phyloP scores from a whole-genome alignment of 2,329 filamentous ascomycete species.

The Beauveria caledonica region DNA sequence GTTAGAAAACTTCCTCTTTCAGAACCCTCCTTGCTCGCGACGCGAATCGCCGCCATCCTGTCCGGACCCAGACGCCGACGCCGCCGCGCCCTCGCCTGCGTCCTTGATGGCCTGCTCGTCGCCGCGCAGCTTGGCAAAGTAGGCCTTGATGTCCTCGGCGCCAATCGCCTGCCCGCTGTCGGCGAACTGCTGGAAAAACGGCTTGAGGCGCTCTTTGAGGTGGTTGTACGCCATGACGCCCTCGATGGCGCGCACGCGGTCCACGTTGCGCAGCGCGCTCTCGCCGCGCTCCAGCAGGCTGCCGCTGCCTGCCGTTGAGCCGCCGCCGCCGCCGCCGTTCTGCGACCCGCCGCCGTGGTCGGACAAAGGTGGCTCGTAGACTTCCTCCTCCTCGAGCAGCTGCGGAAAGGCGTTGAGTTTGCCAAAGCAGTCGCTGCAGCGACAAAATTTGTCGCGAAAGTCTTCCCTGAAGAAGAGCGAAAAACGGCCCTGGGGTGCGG shows the following conservation, averaged over 20 bases:
- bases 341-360: constrained; percentile 41
- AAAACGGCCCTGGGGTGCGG: constrained; percentile 49
- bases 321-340: constrained; percentile 25
- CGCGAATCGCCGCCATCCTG: constrained; percentile 29
- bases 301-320: constrained; percentile 61
- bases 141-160: constrained; percentile 91
- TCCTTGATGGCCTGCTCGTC: constrained; percentile 68
- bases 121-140: constrained; percentile 89
- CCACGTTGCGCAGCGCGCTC: constrained; percentile 82
- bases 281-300: constrained; percentile 87
- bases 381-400: constrained; percentile 88
- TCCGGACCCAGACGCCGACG: constrained; percentile 26
- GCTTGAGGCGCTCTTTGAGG: constrained; percentile 90
- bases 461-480: constrained; percentile 74
- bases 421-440: constrained; percentile 72
- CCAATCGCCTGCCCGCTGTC: constrained; percentile 82
- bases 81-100: constrained; percentile 46
- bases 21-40: constrained; percentile 48
- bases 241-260: constrained; percentile 87
- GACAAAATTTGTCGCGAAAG: constrained; percentile 79
- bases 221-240: constrained; percentile 98
- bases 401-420: constrained; percentile 63
- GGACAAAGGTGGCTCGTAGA: constrained; percentile 85
- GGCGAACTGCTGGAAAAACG: constrained; percentile 88
- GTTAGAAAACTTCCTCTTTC: neutral